phyloP scores from a whole-genome alignment of 2,329 filamentous ascomycete species.

The Hymenoscyphus fraxineus region DNA sequence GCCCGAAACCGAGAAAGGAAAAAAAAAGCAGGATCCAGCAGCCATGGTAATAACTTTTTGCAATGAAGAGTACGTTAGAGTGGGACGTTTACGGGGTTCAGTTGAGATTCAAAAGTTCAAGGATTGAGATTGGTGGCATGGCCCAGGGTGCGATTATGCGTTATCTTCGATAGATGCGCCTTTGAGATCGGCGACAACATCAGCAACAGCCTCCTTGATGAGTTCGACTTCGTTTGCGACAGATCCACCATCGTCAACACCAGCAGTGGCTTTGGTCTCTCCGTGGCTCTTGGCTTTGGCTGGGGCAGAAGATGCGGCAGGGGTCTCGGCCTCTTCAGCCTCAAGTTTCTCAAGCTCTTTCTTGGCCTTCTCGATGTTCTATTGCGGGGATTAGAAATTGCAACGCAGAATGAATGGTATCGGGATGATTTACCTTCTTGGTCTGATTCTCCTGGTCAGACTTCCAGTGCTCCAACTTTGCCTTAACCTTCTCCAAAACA shows the following conservation, averaged over 20 bases:
- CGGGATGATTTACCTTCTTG: constrained; percentile 64
- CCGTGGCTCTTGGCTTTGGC: constrained; percentile 50
- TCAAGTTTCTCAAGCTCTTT: constrained; percentile 92
- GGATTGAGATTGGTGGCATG: background rate
- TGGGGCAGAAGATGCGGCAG: constrained; percentile 44
- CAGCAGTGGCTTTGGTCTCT: constrained; percentile 41
- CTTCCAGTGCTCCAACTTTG: constrained; percentile 90
- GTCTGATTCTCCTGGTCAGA: constrained; percentile 85
- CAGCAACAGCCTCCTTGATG: constrained; percentile 51
- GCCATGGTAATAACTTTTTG: constrained; percentile 6
- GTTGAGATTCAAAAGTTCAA: background rate
- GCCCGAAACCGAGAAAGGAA: background rate
- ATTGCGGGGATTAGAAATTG: constrained; percentile 32
- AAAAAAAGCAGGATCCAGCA: constrained; percentile 3
- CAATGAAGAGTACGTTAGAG: constrained; percentile 2
- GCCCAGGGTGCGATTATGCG: constrained; percentile 24
- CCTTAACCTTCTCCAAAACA: constrained; percentile 83
- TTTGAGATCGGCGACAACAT: constrained; percentile 57
- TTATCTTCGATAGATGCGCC: constrained; percentile 57
- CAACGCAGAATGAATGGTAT: background rate
- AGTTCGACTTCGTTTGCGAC: constrained; percentile 30
- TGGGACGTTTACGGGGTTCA: background rate
- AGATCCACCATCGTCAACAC: constrained; percentile 30
- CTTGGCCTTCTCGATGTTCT: constrained; percentile 97
- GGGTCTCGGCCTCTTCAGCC: constrained; percentile 53